Evolutionary conservation across 2,329 filamentous ascomycete species (phyloP).

Genomic region (Cyphellophora europaea): DNA sequence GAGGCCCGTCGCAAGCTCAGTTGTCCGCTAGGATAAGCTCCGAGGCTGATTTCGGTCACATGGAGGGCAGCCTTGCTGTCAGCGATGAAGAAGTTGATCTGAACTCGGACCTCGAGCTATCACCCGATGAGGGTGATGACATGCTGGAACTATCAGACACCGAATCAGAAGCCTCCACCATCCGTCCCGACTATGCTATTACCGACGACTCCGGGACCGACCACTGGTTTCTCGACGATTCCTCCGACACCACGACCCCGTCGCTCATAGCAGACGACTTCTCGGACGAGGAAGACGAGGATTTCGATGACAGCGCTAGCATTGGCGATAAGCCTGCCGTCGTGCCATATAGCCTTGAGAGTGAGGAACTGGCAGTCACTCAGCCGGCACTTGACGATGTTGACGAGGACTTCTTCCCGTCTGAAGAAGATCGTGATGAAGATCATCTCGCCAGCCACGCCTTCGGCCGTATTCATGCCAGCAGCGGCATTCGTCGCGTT

Average conservation of each 20-base stretch:
- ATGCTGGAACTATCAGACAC: slow-evolving; percentile 24
- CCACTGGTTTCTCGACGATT: slow-evolving; percentile 35
- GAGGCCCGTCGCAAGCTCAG: slow-evolving; percentile 15
- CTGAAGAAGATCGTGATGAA: slow-evolving; percentile 60
- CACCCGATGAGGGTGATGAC: slow-evolving; percentile 44
- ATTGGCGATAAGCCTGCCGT: slow-evolving; percentile 55
- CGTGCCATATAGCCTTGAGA: slow-evolving; percentile 47
- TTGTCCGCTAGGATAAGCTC: slow-evolving; percentile 12
- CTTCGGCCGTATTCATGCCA: slow-evolving; percentile 78
- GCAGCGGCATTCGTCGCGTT: slow-evolving; percentile 76
- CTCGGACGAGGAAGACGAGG: slow-evolving; percentile 43
- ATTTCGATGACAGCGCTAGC: slow-evolving; percentile 39
- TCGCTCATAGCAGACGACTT: slow-evolving; percentile 34
- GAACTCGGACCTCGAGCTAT: slow-evolving; percentile 43
- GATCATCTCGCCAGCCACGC: slow-evolving; percentile 76
- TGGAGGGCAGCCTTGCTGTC: slow-evolving; percentile 20
- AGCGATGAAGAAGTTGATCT: no score
- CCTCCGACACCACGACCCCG: slow-evolving; percentile 22
- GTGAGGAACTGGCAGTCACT: slow-evolving; percentile 76
- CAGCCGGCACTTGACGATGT: slow-evolving; percentile 88
- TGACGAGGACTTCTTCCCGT: slow-evolving; percentile 71
- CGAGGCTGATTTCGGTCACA: slow-evolving; percentile 17
- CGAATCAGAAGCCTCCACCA: slow-evolving; percentile 17
- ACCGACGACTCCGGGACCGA: slow-evolving; percentile 31
- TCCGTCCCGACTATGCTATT: slow-evolving; percentile 24